Evolutionary conservation across 495 filamentous ascomycete genomes (phyloP).

Genomic region (Trichoderma gamsii): DNA sequence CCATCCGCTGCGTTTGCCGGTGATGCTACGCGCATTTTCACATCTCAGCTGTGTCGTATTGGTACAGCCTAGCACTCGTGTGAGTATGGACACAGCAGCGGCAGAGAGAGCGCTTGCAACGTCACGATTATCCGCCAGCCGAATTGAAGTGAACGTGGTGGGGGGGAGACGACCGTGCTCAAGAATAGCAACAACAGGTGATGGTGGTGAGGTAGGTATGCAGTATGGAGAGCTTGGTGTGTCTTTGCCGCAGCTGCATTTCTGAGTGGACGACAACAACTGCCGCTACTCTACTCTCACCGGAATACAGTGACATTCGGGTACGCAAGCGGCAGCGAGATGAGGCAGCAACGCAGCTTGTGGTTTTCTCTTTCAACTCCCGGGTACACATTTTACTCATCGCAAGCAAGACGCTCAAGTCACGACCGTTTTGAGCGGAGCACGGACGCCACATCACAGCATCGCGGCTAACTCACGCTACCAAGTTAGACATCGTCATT

Average conservation of each 20-base stretch:
- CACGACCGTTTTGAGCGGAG: neutral
- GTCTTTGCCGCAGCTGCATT: neutral
- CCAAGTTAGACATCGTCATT: neutral
- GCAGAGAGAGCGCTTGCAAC: constrained; percentile 5
- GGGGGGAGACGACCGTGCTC: neutral
- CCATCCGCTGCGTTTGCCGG: neutral
- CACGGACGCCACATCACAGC: neutral
- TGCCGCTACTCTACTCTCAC: neutral
- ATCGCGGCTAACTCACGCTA: neutral
- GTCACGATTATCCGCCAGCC: neutral
- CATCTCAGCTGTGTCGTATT: neutral
- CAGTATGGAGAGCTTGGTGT: neutral
- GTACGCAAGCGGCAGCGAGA: neutral
- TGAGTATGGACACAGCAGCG: neutral
- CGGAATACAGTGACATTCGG: neutral
- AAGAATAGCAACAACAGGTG: constrained; percentile 2
- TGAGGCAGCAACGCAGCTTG: neutral
- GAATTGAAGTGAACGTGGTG: neutral
- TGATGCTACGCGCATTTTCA: neutral
- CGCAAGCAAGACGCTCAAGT: neutral
- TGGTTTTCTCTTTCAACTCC: neutral
- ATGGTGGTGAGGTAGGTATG: neutral
- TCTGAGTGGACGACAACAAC: neutral
- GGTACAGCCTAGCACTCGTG: neutral
- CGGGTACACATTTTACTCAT: neutral